These are phyloP conservation scores for Violaceomyces palustris DNA, from an alignment of 1,284 basidiomycete genomes.

Conservation along the genomic window DNA sequence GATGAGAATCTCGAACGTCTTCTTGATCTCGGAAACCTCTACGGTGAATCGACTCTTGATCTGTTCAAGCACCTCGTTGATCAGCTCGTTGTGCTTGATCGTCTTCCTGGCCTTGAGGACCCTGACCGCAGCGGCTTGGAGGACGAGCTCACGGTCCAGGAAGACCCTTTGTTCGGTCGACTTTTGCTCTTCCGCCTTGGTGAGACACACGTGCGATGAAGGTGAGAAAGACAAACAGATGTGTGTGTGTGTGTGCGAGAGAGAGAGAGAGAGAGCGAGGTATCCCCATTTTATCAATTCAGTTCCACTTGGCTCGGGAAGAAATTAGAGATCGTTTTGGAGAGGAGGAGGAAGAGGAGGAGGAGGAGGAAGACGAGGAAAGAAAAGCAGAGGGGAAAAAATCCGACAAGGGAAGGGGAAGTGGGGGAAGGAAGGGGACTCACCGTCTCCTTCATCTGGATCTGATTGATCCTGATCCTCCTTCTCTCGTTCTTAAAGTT, in stretches of 20 bases:
- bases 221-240: too few species aligned
- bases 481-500: constrained; percentile 73
- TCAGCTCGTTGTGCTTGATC: constrained; percentile 42
- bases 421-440: constrained; percentile 54
- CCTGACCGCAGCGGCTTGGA: constrained; percentile 77
- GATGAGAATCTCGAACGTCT: constrained; percentile 49
- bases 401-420: constrained; percentile 48
- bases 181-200: constrained; percentile 79
- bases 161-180: constrained; percentile 79
- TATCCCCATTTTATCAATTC: too few species aligned
- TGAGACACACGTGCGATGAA: too few species aligned
- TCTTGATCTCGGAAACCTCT: constrained; percentile 48
- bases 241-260: too few species aligned
- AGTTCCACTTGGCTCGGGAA: too few species aligned
- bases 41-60: constrained; percentile 44
- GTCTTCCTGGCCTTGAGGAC: constrained; percentile 50
- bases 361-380: too few species aligned
- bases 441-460: constrained; percentile 87
- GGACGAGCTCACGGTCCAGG: constrained; percentile 73
- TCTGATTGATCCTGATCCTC: constrained; percentile 89
- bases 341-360: too few species aligned
- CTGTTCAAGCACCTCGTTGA: constrained; percentile 44
- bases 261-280: too few species aligned
- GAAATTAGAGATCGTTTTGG: too few species aligned
- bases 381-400: neutral